Percentiles rank a stretch among this genome's conserved stretches.
These are phyloP conservation scores for Kluyveromyces lactis DNA, from an alignment of 805 yeast genomes.

Conservation along the genomic window DNA sequence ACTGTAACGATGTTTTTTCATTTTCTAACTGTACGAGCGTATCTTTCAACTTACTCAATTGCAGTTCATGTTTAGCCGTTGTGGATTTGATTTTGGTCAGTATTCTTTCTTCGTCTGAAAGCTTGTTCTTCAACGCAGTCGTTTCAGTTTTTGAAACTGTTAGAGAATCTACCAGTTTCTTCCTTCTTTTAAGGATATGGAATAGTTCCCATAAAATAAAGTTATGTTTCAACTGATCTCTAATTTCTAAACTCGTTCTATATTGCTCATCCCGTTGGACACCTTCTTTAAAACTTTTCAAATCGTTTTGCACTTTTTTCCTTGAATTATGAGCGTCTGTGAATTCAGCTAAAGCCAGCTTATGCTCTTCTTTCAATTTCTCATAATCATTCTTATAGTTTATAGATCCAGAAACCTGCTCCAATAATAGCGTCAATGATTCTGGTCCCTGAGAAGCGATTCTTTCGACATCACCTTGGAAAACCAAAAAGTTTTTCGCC, in stretches of 20 bases:
- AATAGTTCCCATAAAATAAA: slow-evolving; percentile 57
- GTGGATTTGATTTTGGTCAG: slow-evolving; percentile 34
- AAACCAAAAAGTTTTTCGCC: slow-evolving; percentile 86
- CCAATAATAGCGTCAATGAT: slow-evolving; percentile 68
- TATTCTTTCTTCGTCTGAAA: slow-evolving; percentile 31
- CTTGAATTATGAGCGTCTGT: slow-evolving; percentile 58
- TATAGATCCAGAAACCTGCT: slow-evolving; percentile 74
- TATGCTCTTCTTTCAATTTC: slow-evolving; percentile 50
- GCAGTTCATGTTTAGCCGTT: slow-evolving; percentile 39
- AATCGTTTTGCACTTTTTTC: slow-evolving; percentile 62
- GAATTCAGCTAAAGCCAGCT: slow-evolving; percentile 54
- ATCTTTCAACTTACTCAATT: slow-evolving; percentile 34
- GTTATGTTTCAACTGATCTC: slow-evolving; percentile 36
- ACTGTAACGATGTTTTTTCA: slow-evolving; percentile 35
- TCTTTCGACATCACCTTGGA: slow-evolving; percentile 95
- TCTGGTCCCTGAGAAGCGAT: slow-evolving; percentile 80
- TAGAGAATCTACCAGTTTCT: slow-evolving; percentile 18
- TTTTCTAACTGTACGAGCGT: slow-evolving; percentile 30
- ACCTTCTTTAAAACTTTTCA: slow-evolving; percentile 71
- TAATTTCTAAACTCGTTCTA: slow-evolving; percentile 45
- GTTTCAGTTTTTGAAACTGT: slow-evolving; percentile 21
- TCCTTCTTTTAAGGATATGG: slow-evolving; percentile 41
- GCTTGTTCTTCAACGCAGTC: slow-evolving; percentile 27
- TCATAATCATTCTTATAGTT: slow-evolving; percentile 66
- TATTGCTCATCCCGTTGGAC: slow-evolving; percentile 62